Conservation (phyloP, 2,329 filamentous ascomycete genomes). For the Teratosphaeriaceae sp. region DNA sequence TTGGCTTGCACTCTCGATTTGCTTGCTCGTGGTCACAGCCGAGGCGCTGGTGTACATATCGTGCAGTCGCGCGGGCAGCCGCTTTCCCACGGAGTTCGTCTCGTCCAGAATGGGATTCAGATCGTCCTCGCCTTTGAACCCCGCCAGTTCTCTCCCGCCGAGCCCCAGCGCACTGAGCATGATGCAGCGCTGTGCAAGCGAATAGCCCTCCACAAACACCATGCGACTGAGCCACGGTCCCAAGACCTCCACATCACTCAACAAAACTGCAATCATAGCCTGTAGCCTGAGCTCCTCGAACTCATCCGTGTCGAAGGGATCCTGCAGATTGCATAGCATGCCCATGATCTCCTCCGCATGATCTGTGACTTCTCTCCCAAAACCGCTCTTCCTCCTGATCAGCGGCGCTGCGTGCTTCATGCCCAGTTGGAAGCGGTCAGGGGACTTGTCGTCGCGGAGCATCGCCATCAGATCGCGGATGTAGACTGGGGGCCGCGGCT, state of each 20-base stretch:
- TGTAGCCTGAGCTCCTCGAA: slow-evolving; percentile 73
- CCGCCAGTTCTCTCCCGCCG: slow-evolving; percentile 75
- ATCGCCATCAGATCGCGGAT: slow-evolving; percentile 76
- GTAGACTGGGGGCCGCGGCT: slow-evolving; percentile 80
- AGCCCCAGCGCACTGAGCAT: slow-evolving; percentile 78
- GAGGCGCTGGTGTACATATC: slow-evolving; percentile 50
- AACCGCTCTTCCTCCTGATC: slow-evolving; percentile 81
- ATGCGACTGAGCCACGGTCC: slow-evolving; percentile 74
- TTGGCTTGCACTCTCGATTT: too few relatives aligned
- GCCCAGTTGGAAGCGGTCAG: slow-evolving; percentile 76
- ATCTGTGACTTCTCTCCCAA: slow-evolving; percentile 80
- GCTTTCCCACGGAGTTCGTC: slow-evolving; percentile 67
- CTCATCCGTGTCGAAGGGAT: slow-evolving; percentile 73
- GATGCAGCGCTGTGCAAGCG: slow-evolving; percentile 72
- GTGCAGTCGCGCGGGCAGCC: slow-evolving; percentile 67
- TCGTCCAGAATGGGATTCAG: slow-evolving; percentile 30
- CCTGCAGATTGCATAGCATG: slow-evolving; percentile 70
- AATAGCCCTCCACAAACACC: slow-evolving; percentile 93
- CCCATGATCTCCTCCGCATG: slow-evolving; percentile 76
- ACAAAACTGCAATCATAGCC: slow-evolving; percentile 72
- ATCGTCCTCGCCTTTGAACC: slow-evolving; percentile 55
- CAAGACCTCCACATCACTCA: slow-evolving; percentile 70
- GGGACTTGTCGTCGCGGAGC: slow-evolving; percentile 73
- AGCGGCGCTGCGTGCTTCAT: slow-evolving; percentile 69
- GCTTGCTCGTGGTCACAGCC: slow-evolving; percentile 55